These are phyloP conservation scores for Citrullus mucosospermus DNA, from an alignment of 306 rosid genomes.

Conservation along the genomic window DNA sequence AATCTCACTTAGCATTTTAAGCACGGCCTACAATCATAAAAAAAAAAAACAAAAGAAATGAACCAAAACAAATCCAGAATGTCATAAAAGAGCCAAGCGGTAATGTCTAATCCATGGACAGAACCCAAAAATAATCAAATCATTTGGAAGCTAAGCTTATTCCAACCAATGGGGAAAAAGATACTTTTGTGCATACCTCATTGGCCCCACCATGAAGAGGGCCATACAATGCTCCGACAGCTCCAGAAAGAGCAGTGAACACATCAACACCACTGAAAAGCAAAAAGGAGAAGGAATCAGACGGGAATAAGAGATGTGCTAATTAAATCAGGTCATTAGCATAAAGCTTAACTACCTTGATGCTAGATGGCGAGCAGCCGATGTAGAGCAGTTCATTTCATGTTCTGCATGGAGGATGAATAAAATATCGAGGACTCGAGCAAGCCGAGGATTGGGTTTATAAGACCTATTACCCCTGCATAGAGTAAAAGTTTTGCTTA, in stretches of 20 bases:
- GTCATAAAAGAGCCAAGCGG: not conserved
- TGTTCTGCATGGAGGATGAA: constrained; percentile 83
- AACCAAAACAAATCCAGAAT: not conserved
- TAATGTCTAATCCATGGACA: not conserved
- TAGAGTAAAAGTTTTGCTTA: not conserved
- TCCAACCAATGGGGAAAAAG: not conserved
- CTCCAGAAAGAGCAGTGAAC: constrained; percentile 81
- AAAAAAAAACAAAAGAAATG: not conserved
- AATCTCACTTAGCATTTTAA: constrained; percentile 77
- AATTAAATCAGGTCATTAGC: constrained; percentile 1
- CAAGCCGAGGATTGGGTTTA: constrained; percentile 71
- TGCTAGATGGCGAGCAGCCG: constrained; percentile 81
- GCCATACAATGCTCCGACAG: constrained; percentile 81
- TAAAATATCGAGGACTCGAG: constrained; percentile 72
- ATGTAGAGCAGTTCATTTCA: constrained; percentile 92
- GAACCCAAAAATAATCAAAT: not conserved
- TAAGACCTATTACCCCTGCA: constrained; percentile 71
- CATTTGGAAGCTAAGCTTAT: not conserved
- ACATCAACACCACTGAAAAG: constrained; percentile 76
- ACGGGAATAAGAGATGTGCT: not conserved
- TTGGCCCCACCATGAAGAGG: constrained; percentile 93
- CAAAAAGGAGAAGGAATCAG: constrained; percentile 5
- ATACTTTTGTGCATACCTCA: constrained; percentile 35
- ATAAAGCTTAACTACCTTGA: constrained; percentile 45
- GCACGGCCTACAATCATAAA: constrained; percentile 12